phyloP scores from a whole-genome alignment of 306 rosid genomes.

The Vigna radiata region DNA sequence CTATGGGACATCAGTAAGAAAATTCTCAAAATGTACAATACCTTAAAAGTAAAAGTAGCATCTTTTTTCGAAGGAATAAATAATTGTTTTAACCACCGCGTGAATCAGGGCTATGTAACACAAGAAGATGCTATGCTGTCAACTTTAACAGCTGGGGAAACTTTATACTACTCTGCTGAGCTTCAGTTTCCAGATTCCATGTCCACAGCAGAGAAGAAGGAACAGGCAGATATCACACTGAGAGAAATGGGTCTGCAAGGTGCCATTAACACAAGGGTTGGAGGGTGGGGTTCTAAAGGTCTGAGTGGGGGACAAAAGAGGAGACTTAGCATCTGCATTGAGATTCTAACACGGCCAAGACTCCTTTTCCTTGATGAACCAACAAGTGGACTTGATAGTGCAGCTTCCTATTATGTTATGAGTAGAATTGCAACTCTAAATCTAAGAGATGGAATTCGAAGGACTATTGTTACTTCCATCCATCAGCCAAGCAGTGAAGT shows the following conservation, averaged over 20 bases:
- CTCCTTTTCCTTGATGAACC: conserved; percentile 87
- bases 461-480: conserved; percentile 66
- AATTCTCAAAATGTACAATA: conserved; percentile 4
- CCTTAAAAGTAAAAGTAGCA: not conserved
- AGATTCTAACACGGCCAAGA: conserved; percentile 63
- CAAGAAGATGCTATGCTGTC: conserved; percentile 69
- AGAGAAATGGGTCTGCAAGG: conserved; percentile 71
- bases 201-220: conserved; percentile 66
- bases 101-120: conserved; percentile 68
- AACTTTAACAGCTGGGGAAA: conserved; percentile 64
- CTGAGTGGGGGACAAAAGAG: conserved; percentile 77
- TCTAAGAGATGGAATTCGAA: conserved; percentile 47
- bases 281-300: conserved; percentile 64
- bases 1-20: conserved; percentile 70
- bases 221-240: conserved; percentile 59
- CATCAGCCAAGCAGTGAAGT: conserved; percentile 81
- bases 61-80: not conserved
- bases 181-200: conserved; percentile 67
- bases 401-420: conserved; percentile 78
- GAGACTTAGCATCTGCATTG: conserved; percentile 80
- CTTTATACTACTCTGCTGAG: conserved; percentile 65
- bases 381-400: conserved; percentile 81
- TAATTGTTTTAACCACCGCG: not conserved
- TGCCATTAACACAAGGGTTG: conserved; percentile 68
- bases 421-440: conserved; percentile 56